These are phyloP conservation scores for Parastagonospora avenae DNA, from an alignment of 2,329 filamentous ascomycete genomes.

Conservation along the genomic window DNA sequence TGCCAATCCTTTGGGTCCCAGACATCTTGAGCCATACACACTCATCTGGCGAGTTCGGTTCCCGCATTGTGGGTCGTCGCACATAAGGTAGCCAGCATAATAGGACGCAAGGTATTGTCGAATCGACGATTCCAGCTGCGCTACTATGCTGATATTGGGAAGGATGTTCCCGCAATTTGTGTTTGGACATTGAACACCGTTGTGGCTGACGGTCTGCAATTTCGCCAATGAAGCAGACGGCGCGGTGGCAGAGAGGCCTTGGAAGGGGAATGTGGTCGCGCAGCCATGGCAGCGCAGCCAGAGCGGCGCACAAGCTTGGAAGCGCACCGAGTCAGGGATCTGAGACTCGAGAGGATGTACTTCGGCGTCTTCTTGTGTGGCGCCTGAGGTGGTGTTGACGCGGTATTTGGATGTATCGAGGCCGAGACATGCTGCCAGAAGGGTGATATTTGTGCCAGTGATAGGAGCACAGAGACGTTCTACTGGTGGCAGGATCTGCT, in stretches of 20 bases:
- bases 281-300: slow-evolving; percentile 81
- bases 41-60: slow-evolving; percentile 88
- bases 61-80: slow-evolving; percentile 86
- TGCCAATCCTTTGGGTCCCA: slow-evolving; percentile 84
- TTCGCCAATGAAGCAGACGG: slow-evolving; percentile 14
- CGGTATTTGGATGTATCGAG: slow-evolving; percentile 89
- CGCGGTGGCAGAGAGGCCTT: slow-evolving; percentile 64
- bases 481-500: slow-evolving; percentile 97
- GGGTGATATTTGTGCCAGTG: slow-evolving; percentile 84
- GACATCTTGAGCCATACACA: slow-evolving; percentile 87
- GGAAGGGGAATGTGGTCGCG: slow-evolving; percentile 73
- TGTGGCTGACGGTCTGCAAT: slow-evolving; percentile 61
- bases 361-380: slow-evolving; percentile 48
- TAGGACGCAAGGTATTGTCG: slow-evolving; percentile 79
- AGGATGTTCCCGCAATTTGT: slow-evolving; percentile 68
- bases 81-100: slow-evolving; percentile 90
- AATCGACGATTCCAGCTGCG: slow-evolving; percentile 86
- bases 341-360: slow-evolving; percentile 94
- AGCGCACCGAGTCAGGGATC: slow-evolving; percentile 88
- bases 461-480: slow-evolving; percentile 98
- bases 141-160: slow-evolving; percentile 74
- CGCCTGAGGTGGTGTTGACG: slow-evolving; percentile 64
- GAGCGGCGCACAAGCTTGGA: slow-evolving; percentile 78
- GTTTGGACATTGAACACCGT: slow-evolving; percentile 74
- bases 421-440: slow-evolving; percentile 90